Percentiles rank a stretch among this genome's conserved stretches.
Evolutionary conservation across 768 basidiomycete genomes (phyloP).

Genomic region (Lentinula edodes): DNA sequence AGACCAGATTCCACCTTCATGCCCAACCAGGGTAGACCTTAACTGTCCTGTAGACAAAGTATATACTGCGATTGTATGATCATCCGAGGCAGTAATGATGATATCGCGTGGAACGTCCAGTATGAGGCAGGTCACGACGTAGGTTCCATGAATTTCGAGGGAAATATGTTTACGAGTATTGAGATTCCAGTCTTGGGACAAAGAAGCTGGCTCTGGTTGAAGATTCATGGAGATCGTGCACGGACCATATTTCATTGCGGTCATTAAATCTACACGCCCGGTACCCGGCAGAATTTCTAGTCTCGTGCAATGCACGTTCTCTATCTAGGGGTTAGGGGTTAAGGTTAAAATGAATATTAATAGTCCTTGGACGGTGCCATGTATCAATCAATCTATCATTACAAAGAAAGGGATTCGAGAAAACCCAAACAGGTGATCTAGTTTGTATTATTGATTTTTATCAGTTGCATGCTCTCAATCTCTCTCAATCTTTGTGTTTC

Average conservation of each 20-base stretch:
- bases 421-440: too few species aligned
- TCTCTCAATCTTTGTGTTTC: neutral
- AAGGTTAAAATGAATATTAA: too few species aligned
- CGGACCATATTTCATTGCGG: neutral
- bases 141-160: constrained; percentile 83
- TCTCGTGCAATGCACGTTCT: too few species aligned
- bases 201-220: neutral
- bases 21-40: constrained; percentile 72
- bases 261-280: too few species aligned
- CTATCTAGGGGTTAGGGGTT: too few species aligned
- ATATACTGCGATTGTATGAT: constrained; percentile 94
- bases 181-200: constrained; percentile 24
- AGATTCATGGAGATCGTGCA: neutral
- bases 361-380: too few species aligned
- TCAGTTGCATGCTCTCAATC: neutral
- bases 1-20: constrained; percentile 98
- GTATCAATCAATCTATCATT: too few species aligned
- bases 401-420: too few species aligned
- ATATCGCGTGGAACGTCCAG: constrained; percentile 74
- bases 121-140: constrained; percentile 95
- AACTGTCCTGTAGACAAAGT: constrained; percentile 76
- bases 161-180: constrained; percentile 49
- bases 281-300: too few species aligned
- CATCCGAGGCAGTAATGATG: constrained; percentile 95
- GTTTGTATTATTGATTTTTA: neutral